Conservation (phyloP, 2,329 filamentous ascomycete species). For the Cladosporium sp. region DNA sequence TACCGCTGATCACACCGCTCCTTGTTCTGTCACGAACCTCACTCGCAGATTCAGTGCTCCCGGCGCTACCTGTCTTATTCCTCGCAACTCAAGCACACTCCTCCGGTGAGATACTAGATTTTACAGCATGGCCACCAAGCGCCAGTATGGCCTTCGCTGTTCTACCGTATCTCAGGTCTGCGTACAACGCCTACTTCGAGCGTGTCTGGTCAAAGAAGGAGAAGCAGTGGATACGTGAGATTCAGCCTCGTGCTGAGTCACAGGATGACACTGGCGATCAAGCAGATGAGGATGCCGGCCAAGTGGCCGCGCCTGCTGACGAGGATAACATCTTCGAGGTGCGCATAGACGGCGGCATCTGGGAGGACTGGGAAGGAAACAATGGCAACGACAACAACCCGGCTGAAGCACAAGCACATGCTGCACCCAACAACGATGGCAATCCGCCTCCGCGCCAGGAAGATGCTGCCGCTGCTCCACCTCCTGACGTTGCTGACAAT, state of each 20-base stretch:
- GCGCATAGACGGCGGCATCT: conserved; percentile 42
- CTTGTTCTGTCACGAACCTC: conserved; percentile 67
- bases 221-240: conserved; percentile 61
- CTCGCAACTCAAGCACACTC: conserved; percentile 56
- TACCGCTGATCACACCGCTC: conserved; percentile 67
- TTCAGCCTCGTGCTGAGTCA: conserved; percentile 54
- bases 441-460: conserved; percentile 47
- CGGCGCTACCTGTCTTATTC: conserved; percentile 63
- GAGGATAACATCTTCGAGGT: conserved; percentile 38
- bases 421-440: background rate
- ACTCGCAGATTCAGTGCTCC: conserved; percentile 63
- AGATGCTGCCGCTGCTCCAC: conserved; percentile 34
- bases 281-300: conserved; percentile 15
- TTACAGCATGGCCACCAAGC: conserved; percentile 65
- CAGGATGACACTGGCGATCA: conserved; percentile 23
- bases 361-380: conserved; percentile 44
- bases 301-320: conserved; percentile 15
- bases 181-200: conserved; percentile 65
- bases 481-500: conserved; percentile 22
- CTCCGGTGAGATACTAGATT: conserved; percentile 47
- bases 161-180: conserved; percentile 63
- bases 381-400: conserved; percentile 21
- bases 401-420: conserved; percentile 31
- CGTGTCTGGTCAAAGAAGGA: conserved; percentile 59
- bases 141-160: conserved; percentile 65